Base-by-base conservation (phyloP, 1,284 basidiomycete species). In the Coniferiporia weirii region DNA sequence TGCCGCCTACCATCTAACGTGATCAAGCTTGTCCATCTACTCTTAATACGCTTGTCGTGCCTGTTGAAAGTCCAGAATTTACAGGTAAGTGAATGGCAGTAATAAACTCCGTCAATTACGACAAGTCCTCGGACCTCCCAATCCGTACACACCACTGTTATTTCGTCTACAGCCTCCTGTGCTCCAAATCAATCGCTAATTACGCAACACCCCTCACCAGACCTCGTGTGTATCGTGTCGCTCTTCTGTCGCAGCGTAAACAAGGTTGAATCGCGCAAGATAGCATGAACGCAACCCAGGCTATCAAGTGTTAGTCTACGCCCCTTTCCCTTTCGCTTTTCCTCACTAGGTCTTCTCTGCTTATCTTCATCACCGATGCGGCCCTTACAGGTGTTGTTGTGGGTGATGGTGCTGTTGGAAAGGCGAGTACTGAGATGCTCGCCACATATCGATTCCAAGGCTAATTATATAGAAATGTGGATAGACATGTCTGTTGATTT, bases 401-500 rank as follows among this genome's bases (percentile, higher is more conserved):
- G 63, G 96, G 96, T 70, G 96, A 99, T 80, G 96, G 96, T 87
- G 96, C 96, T 59, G 96, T 99, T 70, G 96, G 96, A 77, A 99
- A 98, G 91, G 95, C 89, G 65, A 68, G 84, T 74, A 57, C 54
- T 58, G 50, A 52, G 52, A 52, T 54, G 61, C 36, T 56, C 15
- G 54, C 54, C 46, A 51, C 49, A 47, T 51, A 13, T 50, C 19
- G 17, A 27, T 34, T 52, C 17, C 32, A 35, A 45, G 19, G 54
- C 64, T 59, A 52, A 62, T 62, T 54, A 47, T 40, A 43, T 60
- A 52, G 56, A 60, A 50, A 36, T 47, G 55, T 13, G 43, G 49
- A 51, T 69, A 97, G 94, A 97, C 95, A 59, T 97, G 95, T 76
- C 86, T 97, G 65, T 84, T 97, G 70, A 97, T 97, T 74, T 96